A percentile compares a stretch with the other conserved stretches of the same genome.
phyloP scores from a whole-genome alignment of 345 rosid species.

The Corymbia maculata region DNA sequence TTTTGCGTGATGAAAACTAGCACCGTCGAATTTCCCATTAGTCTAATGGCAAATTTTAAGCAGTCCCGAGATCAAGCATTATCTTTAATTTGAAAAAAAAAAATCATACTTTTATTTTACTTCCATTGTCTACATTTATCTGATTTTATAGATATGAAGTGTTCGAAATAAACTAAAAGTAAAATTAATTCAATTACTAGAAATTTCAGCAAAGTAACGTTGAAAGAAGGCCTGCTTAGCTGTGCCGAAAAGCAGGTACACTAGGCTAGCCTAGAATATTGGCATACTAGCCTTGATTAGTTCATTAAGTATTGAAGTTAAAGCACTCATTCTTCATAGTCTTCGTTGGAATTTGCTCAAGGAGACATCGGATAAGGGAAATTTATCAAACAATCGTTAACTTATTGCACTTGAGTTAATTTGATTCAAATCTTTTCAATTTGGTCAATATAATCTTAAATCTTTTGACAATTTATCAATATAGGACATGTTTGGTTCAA shows the following conservation, averaged over 20 bases:
- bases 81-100: too few relatives aligned
- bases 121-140: background rate
- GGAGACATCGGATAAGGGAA: background rate
- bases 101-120: background rate
- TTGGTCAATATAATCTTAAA: fast-evolving
- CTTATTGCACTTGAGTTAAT: too few relatives aligned
- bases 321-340: background rate
- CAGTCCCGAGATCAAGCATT: background rate
- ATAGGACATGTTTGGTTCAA: too few relatives aligned
- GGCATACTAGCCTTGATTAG: background rate
- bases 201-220: background rate
- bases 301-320: background rate
- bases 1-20: background rate
- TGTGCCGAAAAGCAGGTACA: background rate
- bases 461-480: too few relatives aligned
- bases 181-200: background rate
- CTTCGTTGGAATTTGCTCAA: background rate
- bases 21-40: background rate
- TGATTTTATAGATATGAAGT: background rate
- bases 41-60: background rate
- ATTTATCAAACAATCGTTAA: too few relatives aligned
- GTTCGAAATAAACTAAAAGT: background rate
- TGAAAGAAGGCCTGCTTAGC: background rate
- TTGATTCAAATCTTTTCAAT: too few relatives aligned
- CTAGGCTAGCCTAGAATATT: background rate